phyloP scores from a whole-genome alignment of 2,329 filamentous ascomycete genomes.

The Thielaviopsis populi region DNA sequence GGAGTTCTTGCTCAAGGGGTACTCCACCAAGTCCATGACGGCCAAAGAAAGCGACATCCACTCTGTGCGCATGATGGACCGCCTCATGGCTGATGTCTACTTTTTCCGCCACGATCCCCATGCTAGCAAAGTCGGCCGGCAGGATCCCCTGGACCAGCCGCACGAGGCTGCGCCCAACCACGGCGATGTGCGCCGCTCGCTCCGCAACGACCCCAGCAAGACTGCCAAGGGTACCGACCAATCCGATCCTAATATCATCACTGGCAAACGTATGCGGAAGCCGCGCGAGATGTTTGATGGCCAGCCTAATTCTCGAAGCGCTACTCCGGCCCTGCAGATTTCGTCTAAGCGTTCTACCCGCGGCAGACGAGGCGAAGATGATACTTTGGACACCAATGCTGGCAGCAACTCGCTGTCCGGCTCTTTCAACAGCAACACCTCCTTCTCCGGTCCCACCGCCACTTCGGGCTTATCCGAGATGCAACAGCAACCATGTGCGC shows the following conservation, averaged over 20 bases:
- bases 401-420: slow-evolving; percentile 20
- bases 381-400: slow-evolving; percentile 22
- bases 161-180: slow-evolving; percentile 25
- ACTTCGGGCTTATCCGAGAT: background rate
- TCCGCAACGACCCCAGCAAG: slow-evolving; percentile 42
- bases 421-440: slow-evolving; percentile 25
- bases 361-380: slow-evolving; percentile 24
- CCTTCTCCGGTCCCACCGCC: background rate
- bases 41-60: slow-evolving; percentile 32
- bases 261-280: slow-evolving; percentile 40
- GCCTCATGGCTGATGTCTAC: slow-evolving; percentile 43
- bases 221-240: slow-evolving; percentile 45
- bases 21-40: slow-evolving; percentile 31
- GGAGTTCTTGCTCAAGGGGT: slow-evolving; percentile 32
- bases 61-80: slow-evolving; percentile 39
- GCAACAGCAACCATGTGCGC: background rate
- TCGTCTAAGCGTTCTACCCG: slow-evolving; percentile 8
- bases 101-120: slow-evolving; percentile 47
- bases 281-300: slow-evolving; percentile 34
- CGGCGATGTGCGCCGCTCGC: slow-evolving; percentile 37
- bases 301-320: slow-evolving; percentile 35
- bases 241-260: slow-evolving; percentile 31
- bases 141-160: slow-evolving; percentile 40
- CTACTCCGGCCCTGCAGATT: slow-evolving; percentile 31
- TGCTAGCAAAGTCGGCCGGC: slow-evolving; percentile 40